Evolutionary conservation across 768 basidiomycete species (phyloP).

Genomic region (Mycena albidolilacea): DNA sequence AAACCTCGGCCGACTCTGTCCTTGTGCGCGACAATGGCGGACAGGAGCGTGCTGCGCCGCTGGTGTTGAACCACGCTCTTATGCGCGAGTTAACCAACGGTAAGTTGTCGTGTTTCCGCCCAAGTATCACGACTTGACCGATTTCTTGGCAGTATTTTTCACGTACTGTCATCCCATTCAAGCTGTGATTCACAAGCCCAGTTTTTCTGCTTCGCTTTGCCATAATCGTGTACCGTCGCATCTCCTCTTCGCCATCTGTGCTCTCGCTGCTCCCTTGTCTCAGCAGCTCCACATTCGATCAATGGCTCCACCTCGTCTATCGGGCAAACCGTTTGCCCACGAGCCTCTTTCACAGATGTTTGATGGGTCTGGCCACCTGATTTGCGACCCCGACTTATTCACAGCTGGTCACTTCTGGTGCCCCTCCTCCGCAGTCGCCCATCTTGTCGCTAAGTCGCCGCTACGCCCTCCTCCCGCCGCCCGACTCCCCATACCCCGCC

Average conservation of each 20-base stretch:
- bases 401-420: too few relatives aligned
- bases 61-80: constrained; percentile 71
- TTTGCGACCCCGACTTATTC: constrained; percentile 74
- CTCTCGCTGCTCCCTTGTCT: constrained; percentile 83
- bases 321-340: constrained; percentile 59
- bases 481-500: too few relatives aligned
- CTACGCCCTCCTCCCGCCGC: too few relatives aligned
- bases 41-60: constrained; percentile 58
- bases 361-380: constrained; percentile 74
- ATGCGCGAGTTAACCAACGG: constrained; percentile 83
- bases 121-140: constrained; percentile 8
- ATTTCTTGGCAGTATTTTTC: constrained; percentile 75
- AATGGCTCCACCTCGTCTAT: constrained; percentile 53
- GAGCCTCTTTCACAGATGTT: constrained; percentile 81
- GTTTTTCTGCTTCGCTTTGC: constrained; percentile 77
- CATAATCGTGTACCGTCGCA: constrained; percentile 78
- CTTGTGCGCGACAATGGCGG: constrained; percentile 52
- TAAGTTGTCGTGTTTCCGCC: constrained; percentile 53
- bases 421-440: too few relatives aligned
- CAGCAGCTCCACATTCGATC: constrained; percentile 75
- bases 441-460: too few relatives aligned
- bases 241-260: constrained; percentile 82
- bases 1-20: constrained; percentile 53
- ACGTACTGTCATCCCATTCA: constrained; percentile 85
- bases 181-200: constrained; percentile 84